Conservation (phyloP, 352 stramenopile genomes). For the Pythium periplocum region DNA sequence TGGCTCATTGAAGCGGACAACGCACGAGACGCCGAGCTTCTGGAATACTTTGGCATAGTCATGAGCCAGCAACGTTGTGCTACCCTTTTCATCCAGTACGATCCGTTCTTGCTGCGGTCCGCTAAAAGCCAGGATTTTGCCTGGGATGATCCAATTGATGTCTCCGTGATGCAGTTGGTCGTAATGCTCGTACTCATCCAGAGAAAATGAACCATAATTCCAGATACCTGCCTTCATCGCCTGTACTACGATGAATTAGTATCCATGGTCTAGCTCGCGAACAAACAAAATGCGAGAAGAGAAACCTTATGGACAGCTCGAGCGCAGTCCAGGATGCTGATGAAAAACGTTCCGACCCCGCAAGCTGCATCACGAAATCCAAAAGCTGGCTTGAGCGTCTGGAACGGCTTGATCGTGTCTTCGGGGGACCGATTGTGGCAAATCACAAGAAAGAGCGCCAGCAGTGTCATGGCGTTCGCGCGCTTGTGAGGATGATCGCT, state of each 20-base stretch:
- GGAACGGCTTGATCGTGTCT: constrained; percentile 58
- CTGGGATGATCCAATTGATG: constrained; percentile 93
- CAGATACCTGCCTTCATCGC: constrained; percentile 23
- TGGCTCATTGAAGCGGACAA: constrained; percentile 94
- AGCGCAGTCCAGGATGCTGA: constrained; percentile 92
- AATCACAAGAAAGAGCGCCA: constrained; percentile 86
- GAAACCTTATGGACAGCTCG: constrained; percentile 84
- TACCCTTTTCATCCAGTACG: constrained; percentile 54
- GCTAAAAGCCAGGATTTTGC: constrained; percentile 93
- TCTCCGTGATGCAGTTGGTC: constrained; percentile 93
- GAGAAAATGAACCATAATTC: constrained; percentile 29
- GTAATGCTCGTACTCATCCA: constrained; percentile 92
- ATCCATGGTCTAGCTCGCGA: too few species aligned
- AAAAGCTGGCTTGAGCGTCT: constrained; percentile 28
- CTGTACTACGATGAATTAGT: constrained; percentile 5
- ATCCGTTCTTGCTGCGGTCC: constrained; percentile 85
- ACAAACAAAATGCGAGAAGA: background rate
- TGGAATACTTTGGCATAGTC: constrained; percentile 77
- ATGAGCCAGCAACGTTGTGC: constrained; percentile 79
- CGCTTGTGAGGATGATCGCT: constrained; percentile 80
- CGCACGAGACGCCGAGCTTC: constrained; percentile 38
- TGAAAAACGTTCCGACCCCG: constrained; percentile 85
- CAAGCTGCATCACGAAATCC: constrained; percentile 48
- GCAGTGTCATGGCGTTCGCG: constrained; percentile 89
- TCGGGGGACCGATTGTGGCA: constrained; percentile 40